Evolutionary conservation across 441 rosid species (phyloP), one percentile per base, ranked within the genome.

Genomic region (Iberis amara): DNA sequence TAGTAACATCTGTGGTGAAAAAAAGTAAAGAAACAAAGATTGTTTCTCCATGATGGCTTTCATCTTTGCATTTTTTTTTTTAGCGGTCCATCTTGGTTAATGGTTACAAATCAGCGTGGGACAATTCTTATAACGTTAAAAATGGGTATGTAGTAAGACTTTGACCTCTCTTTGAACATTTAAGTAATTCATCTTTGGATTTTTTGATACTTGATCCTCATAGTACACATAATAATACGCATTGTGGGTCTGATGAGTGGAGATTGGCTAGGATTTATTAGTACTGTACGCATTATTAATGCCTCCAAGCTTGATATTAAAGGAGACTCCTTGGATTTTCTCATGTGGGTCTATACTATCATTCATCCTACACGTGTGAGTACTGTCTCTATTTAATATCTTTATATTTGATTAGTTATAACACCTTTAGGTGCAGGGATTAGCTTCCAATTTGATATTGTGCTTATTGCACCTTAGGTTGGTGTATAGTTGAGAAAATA

Each of bases 151-250:
- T 42, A 27, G 11, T 42, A 36, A n/a, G 69, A 47, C 47, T 66
- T 60, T 54, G 52, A 41, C 61, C 57, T 59, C 37, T 59, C 12
- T 41, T 59, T 32, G 42, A 32, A 38, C 46, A 57, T 60, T 50
- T 8, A 12, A 21, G 27, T 24, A 47, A 47, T 47, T 58, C 6
- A n/a, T 28, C 38, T 58, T 38, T 30, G 6, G 55, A 28, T 59
- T 32, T 41, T 24, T 24, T 24, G 38, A 47, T 38, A 31, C 31
- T 11, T 47, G 70, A 59, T 59, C 55, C 64, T 65, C 69, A 52
- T 66, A 52, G 65, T 66, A 59, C 70, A 59, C 21, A 40, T 59
- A 59, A 66, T 66, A 59, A 59, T 66, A 46, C 65, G 52, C 60
- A 32, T 0, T 39, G 63, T 58, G 63, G 63, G 63, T 58, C 63